Percentiles rank a stretch among this genome's conserved stretches.
phyloP scores from a whole-genome alignment of 2,329 filamentous ascomycete genomes.

The Lecanicillium sp. region DNA sequence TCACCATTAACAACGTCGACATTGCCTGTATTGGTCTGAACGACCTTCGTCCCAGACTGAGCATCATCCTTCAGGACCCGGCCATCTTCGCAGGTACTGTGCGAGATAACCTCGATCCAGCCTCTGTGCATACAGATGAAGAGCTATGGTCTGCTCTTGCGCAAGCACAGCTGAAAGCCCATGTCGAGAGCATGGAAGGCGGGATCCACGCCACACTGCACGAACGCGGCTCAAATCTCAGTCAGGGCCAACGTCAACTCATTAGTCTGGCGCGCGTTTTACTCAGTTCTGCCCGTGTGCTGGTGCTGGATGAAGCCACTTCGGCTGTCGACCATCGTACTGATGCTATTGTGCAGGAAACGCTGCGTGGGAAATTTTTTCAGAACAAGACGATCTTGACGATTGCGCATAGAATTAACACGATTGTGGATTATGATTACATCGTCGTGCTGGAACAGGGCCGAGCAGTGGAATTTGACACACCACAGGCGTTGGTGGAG shows the following conservation, averaged over 20 bases:
- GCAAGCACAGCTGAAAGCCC: constrained; percentile 79
- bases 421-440: constrained; percentile 72
- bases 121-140: constrained; percentile 11
- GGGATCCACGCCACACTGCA: constrained; percentile 76
- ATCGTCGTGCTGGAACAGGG: constrained; percentile 86
- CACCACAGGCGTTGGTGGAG: constrained; percentile 65
- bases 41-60: constrained; percentile 73
- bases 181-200: constrained; percentile 72
- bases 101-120: constrained; percentile 72
- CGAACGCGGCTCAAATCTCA: constrained; percentile 88
- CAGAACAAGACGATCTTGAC: constrained; percentile 89
- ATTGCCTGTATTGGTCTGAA: constrained; percentile 39
- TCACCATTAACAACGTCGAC: constrained; percentile 62
- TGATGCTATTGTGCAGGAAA: constrained; percentile 52
- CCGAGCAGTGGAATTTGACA: constrained; percentile 78
- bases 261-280: constrained; percentile 84
- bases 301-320: constrained; percentile 87
- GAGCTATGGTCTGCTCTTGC: constrained; percentile 40
- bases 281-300: constrained; percentile 81
- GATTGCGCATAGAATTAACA: constrained; percentile 90
- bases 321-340: constrained; percentile 59
- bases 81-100: constrained; percentile 83
- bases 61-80: constrained; percentile 91
- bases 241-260: constrained; percentile 81
- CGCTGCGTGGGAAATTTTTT: constrained; percentile 55